phyloP scores from a whole-genome alignment of 2,329 filamentous ascomycete species.

The Neonectria faginata region DNA sequence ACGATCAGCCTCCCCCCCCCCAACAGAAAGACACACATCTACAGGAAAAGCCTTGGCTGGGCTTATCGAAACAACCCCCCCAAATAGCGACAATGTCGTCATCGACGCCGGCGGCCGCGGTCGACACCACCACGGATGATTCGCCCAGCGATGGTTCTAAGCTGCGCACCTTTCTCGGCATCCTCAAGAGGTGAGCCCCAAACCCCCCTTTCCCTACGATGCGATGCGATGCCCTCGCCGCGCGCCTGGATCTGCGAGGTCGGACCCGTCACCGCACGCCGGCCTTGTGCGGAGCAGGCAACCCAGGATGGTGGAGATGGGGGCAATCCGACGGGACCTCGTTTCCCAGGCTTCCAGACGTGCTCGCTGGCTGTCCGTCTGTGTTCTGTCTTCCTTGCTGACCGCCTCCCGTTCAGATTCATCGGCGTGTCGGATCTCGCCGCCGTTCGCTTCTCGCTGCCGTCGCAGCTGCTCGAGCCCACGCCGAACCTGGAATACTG shows the following conservation, averaged over 20 bases:
- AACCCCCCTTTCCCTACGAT: conserved; percentile 3
- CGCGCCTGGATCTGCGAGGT: conserved; percentile 31
- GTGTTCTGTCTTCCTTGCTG: conserved; percentile 37
- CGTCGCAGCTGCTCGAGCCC: conserved; percentile 93
- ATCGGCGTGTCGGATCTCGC: conserved; percentile 97
- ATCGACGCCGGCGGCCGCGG: conserved; percentile 49
- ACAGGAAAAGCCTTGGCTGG: conserved; percentile 1
- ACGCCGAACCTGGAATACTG: conserved; percentile 98
- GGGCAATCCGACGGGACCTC: conserved; percentile 6
- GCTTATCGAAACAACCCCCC: conserved; percentile 21
- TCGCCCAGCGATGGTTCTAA: conserved; percentile 83
- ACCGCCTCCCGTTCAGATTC: conserved; percentile 70
- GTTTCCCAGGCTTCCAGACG: not conserved
- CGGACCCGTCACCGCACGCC: conserved; percentile 24
- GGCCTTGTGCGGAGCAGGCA: conserved; percentile 25
- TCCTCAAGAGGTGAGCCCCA: conserved; percentile 81
- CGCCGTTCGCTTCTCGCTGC: conserved; percentile 93
- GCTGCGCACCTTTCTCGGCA: conserved; percentile 87
- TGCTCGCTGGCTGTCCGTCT: conserved; percentile 10
- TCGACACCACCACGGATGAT: conserved; percentile 55
- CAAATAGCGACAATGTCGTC: conserved; percentile 52
- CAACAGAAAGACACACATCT: not conserved
- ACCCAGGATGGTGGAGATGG: conserved; percentile 26
- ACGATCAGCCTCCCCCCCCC: not conserved
- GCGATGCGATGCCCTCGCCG: conserved; percentile 34